Base-by-base conservation (phyloP, 768 basidiomycete genomes). In the Pseudohyphozyma bogoriensis region DNA sequence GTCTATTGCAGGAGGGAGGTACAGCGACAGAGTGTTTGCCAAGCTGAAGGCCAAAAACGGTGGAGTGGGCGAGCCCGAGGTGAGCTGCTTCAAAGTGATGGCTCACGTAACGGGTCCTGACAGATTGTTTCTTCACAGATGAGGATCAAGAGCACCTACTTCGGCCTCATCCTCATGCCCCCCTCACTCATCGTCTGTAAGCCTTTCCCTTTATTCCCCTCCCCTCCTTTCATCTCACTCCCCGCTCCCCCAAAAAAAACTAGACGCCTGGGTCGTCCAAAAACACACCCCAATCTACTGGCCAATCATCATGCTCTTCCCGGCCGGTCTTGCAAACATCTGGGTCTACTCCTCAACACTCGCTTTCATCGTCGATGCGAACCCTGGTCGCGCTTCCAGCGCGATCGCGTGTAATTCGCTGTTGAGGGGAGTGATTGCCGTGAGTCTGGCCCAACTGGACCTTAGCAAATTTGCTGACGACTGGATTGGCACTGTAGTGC, bases 331-430 rank as follows among this genome's bases (percentile, higher is more conserved):
- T 69, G 80, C 84, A 62, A 78, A 82, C 11, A 83, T 87, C 16
- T 45, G 51, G 39, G 55, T 47, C n/a, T 52, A 86, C 70, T 74
- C 82, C 20, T 82, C 82, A 52, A 84, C 85, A 0, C 74, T 92
- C 33, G 85, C 89, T 0, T 92, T 90, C 68, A 78, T 91, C 36
- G 87, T 91, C 20, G 89, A 95, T 67, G 82, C 87, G 7, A 95
- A 92, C 71, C 77, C 78, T 9, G 90, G 89, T 12, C 80, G 86
- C 32, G 86, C 86, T 3, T 82, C 85, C 6, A 81, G 81, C 4
- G 87, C 86, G 1, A 67, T 77, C 11, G 87, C 89, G 0, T 75
- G 79, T 32, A 92, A 92, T 72, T 86, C 85, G 58, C 80, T 79
- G 33, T 85, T 85, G 72, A 80, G 89, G 51, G 87, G 89, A 0